Evolutionary conservation across 2,329 filamentous ascomycete species (phyloP).

Genomic region (Aspergillus tanneri): DNA sequence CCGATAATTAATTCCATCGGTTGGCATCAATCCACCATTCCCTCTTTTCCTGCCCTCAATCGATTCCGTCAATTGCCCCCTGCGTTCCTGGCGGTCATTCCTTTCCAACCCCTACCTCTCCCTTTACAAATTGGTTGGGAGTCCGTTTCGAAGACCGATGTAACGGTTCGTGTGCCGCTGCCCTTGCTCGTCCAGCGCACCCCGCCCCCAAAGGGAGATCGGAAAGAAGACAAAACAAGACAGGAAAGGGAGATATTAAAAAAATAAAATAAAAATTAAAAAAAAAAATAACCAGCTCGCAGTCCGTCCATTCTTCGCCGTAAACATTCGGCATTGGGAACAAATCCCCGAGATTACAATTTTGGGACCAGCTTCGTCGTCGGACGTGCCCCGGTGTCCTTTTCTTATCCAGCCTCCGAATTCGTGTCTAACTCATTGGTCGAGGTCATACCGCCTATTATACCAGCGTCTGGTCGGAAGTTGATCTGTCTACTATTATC

Average conservation of each 20-base stretch:
- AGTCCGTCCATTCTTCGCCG: not conserved
- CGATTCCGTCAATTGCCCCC: not conserved
- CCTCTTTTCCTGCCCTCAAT: conserved; percentile 2
- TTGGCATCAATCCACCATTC: conserved; percentile 9
- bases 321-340: not conserved
- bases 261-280: too few species aligned
- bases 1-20: conserved; percentile 2
- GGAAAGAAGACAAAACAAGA: too few species aligned
- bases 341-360: too few species aligned
- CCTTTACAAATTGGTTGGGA: conserved; percentile 13
- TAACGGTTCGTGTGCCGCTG: conserved; percentile 25
- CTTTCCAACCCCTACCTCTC: not conserved
- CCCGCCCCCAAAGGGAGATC: conserved; percentile 16
- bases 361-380: too few species aligned
- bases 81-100: not conserved
- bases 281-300: too few species aligned
- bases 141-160: conserved; percentile 23
- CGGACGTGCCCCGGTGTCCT: not conserved
- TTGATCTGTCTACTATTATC: not conserved
- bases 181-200: conserved; percentile 22
- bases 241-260: too few species aligned
- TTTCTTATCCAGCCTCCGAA: conserved; percentile 2
- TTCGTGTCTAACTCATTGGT: not conserved
- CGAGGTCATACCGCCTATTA: not conserved
- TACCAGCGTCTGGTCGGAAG: not conserved